These are phyloP conservation scores for Penicillium corylophilum DNA, from an alignment of 2,329 filamentous ascomycete genomes.

Conservation along the genomic window DNA sequence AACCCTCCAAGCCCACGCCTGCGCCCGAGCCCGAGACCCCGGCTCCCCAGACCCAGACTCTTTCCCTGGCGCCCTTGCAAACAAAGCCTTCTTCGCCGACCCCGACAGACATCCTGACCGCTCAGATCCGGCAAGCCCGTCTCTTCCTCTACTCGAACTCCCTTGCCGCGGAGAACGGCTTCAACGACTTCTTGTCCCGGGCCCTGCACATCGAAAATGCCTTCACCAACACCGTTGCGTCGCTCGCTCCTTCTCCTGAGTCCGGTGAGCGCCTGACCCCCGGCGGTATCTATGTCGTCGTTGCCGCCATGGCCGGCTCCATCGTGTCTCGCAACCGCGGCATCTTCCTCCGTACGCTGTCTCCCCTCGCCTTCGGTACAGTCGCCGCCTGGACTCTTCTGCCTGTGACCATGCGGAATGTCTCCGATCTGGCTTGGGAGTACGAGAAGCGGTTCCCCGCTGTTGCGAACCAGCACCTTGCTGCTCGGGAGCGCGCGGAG, in stretches of 20 bases:
- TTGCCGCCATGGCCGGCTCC: constrained; percentile 90
- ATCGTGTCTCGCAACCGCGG: constrained; percentile 88
- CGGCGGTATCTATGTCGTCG: constrained; percentile 85
- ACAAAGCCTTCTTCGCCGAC: constrained; percentile 56
- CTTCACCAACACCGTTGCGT: constrained; percentile 86
- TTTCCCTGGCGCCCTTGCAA: constrained; percentile 18
- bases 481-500: constrained; percentile 66
- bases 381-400: constrained; percentile 80
- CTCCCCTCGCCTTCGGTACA: constrained; percentile 77
- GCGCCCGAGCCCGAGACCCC: constrained; percentile 18
- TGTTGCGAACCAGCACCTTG: constrained; percentile 76
- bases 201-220: constrained; percentile 83
- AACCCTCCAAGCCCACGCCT: constrained; percentile 22
- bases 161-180: constrained; percentile 70
- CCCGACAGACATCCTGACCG: constrained; percentile 84
- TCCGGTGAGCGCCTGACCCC: constrained; percentile 87
- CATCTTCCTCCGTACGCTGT: constrained; percentile 72
- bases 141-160: constrained; percentile 77
- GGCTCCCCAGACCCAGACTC: constrained; percentile 18
- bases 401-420: constrained; percentile 86
- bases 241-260: constrained; percentile 80
- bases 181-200: constrained; percentile 78
- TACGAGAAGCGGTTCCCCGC: constrained; percentile 89
- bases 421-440: constrained; percentile 80
- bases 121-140: constrained; percentile 75